A percentile compares a stretch with the other conserved stretches of the same genome.
These are phyloP conservation scores for Cladosporium sp. DNA, from an alignment of 2,329 filamentous ascomycete genomes.

Conservation along the genomic window DNA sequence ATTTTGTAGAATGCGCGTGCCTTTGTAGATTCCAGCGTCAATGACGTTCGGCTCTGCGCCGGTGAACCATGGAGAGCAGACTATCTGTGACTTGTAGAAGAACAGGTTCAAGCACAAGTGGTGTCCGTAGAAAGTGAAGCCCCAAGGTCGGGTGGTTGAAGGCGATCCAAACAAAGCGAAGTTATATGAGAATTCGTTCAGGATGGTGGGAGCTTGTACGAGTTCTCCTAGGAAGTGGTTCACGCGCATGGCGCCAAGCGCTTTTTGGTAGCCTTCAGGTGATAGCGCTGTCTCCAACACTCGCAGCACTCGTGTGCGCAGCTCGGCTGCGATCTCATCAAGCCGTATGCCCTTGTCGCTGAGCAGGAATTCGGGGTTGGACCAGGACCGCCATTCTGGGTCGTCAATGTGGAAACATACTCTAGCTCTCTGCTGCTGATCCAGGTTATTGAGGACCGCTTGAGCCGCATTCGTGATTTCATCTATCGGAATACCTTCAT, in stretches of 20 bases:
- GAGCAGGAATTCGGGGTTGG: constrained; percentile 70
- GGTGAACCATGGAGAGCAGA: constrained; percentile 71
- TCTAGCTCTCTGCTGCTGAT: constrained; percentile 45
- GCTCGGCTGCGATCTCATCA: constrained; percentile 53
- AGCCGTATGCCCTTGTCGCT: constrained; percentile 66
- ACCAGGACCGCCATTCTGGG: constrained; percentile 67
- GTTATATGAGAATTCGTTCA: constrained; percentile 75
- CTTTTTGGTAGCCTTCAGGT: constrained; percentile 67
- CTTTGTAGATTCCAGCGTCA: constrained; percentile 58
- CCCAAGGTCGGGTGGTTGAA: constrained; percentile 59
- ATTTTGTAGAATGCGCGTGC: constrained; percentile 61
- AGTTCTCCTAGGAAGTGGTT: constrained; percentile 72
- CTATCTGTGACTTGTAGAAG: constrained; percentile 60
- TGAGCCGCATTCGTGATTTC: constrained; percentile 53
- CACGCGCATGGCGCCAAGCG: constrained; percentile 64
- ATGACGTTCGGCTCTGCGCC: constrained; percentile 76
- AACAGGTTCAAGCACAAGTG: constrained; percentile 72
- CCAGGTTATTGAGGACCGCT: constrained; percentile 44
- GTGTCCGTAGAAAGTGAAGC: constrained; percentile 72
- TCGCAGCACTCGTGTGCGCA: constrained; percentile 49
- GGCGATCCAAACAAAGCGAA: constrained; percentile 66
- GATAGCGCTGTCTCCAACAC: constrained; percentile 60
- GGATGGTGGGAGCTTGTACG: constrained; percentile 56
- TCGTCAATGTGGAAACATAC: constrained; percentile 62
- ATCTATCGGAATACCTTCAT: constrained; percentile 60